These are phyloP conservation scores for Sclerotinia borealis DNA, from an alignment of 2,329 filamentous ascomycete species.

Conservation along the genomic window DNA sequence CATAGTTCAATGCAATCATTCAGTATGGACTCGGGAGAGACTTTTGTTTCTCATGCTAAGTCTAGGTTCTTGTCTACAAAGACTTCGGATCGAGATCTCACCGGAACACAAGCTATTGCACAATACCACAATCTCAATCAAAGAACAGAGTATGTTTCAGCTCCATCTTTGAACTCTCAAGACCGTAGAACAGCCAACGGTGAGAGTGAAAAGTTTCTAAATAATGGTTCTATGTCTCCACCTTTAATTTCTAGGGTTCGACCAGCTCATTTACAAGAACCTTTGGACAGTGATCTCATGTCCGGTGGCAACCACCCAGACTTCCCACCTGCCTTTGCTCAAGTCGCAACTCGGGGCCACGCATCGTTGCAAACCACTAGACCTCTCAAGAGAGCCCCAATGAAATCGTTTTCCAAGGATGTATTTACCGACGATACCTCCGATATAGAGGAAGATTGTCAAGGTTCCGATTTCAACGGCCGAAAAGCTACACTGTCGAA, in stretches of 20 bases:
- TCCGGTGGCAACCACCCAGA: no score
- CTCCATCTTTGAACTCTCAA: not conserved
- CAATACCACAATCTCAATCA: not conserved
- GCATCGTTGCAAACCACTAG: not conserved
- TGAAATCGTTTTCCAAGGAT: not conserved
- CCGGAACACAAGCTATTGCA: not conserved
- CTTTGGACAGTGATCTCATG: not conserved
- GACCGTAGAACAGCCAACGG: not conserved
- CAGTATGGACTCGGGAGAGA: not conserved
- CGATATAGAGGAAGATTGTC: not conserved
- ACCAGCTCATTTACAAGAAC: not conserved
- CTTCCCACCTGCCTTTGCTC: not conserved
- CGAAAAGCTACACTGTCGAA: not conserved
- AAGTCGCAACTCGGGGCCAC: not conserved
- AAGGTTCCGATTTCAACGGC: not conserved
- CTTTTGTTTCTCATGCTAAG: not conserved
- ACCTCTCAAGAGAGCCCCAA: not conserved
- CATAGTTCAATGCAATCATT: not conserved
- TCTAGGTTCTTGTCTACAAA: no score
- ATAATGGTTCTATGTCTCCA: not conserved
- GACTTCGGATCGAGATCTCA: not conserved
- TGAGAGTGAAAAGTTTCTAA: not conserved
- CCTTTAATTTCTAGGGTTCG: not conserved
- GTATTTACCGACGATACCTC: not conserved
- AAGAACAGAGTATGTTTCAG: not conserved